Conservation (phyloP, 1,139 yeast species). For the Kurtzmaniella quercitrusa region DNA sequence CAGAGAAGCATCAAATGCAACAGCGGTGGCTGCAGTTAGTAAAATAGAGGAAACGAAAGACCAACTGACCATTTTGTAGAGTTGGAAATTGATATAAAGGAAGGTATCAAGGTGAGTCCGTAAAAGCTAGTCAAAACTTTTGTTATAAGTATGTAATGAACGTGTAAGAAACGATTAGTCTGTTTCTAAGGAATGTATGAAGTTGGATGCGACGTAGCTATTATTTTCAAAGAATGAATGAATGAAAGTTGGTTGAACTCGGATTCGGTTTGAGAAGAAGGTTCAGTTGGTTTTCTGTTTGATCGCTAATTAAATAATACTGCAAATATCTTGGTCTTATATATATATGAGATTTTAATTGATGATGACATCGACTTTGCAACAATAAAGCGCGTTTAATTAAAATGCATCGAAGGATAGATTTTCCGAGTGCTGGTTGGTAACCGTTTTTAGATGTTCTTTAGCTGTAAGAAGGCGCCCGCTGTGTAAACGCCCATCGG, state of each 20-base stretch:
- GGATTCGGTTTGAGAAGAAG: not conserved
- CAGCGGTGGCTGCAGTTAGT: slow-evolving; percentile 3
- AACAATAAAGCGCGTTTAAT: not conserved
- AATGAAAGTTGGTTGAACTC: not conserved
- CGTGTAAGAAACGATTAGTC: not conserved
- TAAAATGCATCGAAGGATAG: not conserved
- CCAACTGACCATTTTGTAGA: not conserved
- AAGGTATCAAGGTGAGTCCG: not conserved
- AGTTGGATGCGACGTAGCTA: slow-evolving; percentile 6
- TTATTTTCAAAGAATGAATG: not conserved
- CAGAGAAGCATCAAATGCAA: slow-evolving; percentile 41
- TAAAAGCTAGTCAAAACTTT: not conserved
- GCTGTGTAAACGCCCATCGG: not conserved
- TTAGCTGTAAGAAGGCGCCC: not conserved
- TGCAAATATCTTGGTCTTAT: not conserved
- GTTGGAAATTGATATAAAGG: not conserved
- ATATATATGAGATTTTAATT: not conserved
- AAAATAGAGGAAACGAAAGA: not conserved
- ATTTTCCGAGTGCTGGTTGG: slow-evolving; percentile 1
- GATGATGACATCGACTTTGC: not conserved
- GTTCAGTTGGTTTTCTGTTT: not conserved
- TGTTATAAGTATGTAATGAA: no score
- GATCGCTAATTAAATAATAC: not conserved
- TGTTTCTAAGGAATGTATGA: slow-evolving; percentile 10
- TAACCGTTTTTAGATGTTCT: not conserved